Base-by-base conservation (phyloP, 345 rosid genomes). In the Arabis hirsuta region DNA sequence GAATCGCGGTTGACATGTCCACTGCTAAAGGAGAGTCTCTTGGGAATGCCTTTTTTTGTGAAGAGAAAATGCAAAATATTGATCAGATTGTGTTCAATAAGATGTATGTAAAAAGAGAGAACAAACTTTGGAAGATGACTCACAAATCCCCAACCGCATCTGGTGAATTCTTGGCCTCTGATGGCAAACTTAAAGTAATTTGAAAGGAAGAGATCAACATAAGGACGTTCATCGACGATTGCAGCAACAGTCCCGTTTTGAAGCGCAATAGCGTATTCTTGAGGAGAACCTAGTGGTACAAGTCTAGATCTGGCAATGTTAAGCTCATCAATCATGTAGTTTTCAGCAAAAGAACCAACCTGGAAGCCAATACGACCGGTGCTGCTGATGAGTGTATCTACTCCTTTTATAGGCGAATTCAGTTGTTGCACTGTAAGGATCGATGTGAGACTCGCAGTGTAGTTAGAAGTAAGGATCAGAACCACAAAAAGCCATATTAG, bases 371-470 rank as follows among this genome's bases (percentile, higher is more conserved):
- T 81, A 3, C 63, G 83, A 2, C 74, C 81, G 27, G 20, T 60
- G 75, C 90, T 80, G 38, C 81, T 73, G 32, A 89, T 80, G 81
- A 93, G 84, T 45, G 94, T 60, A 69, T 93, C 94, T 12, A 93
- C 86, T 67, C 98, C 93, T 76, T 75, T 81, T 58, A 93, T 87
- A 31, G 96, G 96, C 2, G 98, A 93, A 54, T 86, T 85, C 41
- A 93, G 84, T 71, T 93, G 98, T 73, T 85, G 90, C 48, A 87
- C 91, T 3, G 97, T 93, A 75, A 93, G 90, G 45, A 93, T 87
- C 34, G 97, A 93, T 72, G 98, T 93, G 62, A 93, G 82, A 74
- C 97, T 93, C 3, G 98, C 98, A 4, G 92, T 93, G 76, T 93
- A 93, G 84, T 97, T 93, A 12, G 97, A 93, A 72, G 74, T 88